Conservation (phyloP, 352 stramenopile genomes). For the Globisporangium camurandrum region DNA sequence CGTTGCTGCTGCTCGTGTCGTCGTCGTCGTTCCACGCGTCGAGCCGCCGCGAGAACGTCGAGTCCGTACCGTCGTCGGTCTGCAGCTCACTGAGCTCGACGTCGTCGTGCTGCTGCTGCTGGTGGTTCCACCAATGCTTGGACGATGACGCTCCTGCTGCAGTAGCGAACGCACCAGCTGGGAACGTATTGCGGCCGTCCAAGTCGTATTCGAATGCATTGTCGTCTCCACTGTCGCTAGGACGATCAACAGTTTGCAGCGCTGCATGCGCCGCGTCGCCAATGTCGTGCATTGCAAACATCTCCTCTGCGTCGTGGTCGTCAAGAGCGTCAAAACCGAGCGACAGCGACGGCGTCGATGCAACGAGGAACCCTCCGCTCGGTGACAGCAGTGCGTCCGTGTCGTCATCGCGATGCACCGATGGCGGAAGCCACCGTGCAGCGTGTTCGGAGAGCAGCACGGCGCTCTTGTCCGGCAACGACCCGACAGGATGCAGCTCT, state of each 20-base stretch:
- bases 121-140: conserved; percentile 72
- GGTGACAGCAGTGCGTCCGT: background rate
- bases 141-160: conserved; percentile 46
- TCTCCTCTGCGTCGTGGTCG: conserved; percentile 8
- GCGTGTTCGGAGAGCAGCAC: conserved; percentile 46
- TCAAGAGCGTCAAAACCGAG: conserved; percentile 23
- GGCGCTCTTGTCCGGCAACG: conserved; percentile 28
- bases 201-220: conserved; percentile 26
- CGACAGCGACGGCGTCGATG: conserved; percentile 16
- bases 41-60: conserved; percentile 55
- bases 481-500: conserved; percentile 22
- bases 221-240: background rate
- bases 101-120: conserved; percentile 29
- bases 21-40: conserved; percentile 44
- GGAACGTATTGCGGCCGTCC: conserved; percentile 36
- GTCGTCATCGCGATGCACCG: conserved; percentile 1
- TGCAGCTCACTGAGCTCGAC: conserved; percentile 72
- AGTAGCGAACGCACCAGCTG: no score
- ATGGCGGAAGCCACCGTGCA: conserved; percentile 47
- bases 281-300: conserved; percentile 17
- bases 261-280: background rate
- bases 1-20: conserved; percentile 3
- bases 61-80: conserved; percentile 57
- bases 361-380: conserved; percentile 4
- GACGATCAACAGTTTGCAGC: no score